phyloP scores from a whole-genome alignment of 2,329 filamentous ascomycete species.

The Rutstroemia sp. region DNA sequence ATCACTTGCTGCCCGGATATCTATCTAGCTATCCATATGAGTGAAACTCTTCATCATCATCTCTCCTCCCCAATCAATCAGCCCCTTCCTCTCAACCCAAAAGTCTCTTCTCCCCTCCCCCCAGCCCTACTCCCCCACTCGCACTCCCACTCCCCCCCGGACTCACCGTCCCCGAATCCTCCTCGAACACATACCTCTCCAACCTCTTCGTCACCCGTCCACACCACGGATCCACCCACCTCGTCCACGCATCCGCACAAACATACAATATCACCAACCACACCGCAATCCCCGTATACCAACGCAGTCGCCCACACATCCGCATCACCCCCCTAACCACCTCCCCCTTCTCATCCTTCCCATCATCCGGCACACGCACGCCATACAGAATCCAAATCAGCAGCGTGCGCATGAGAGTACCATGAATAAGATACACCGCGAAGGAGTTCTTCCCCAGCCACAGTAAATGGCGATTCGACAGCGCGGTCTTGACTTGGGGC shows the following conservation, averaged over 20 bases:
- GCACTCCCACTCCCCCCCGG: too few species aligned
- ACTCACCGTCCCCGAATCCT: not conserved
- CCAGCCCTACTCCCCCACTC: too few species aligned
- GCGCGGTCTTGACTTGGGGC: slow-evolving; percentile 40
- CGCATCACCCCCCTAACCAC: slow-evolving; percentile 29
- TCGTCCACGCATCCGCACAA: slow-evolving; percentile 43
- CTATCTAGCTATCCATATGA: too few species aligned
- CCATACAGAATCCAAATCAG: slow-evolving; percentile 54
- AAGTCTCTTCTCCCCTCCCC: too few species aligned
- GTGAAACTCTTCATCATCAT: too few species aligned
- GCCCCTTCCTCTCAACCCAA: too few species aligned
- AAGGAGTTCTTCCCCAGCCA: slow-evolving; percentile 59
- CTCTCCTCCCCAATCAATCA: too few species aligned
- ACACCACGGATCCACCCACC: slow-evolving; percentile 46
- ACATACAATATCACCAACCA: slow-evolving; percentile 43
- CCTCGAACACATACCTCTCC: slow-evolving; percentile 25
- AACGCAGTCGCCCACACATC: slow-evolving; percentile 32
- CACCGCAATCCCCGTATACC: slow-evolving; percentile 35
- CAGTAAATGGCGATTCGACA: slow-evolving; percentile 48
- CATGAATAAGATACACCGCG: slow-evolving; percentile 57
- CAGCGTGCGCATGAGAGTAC: slow-evolving; percentile 50
- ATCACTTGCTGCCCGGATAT: too few species aligned
- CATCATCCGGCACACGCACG: slow-evolving; percentile 29
- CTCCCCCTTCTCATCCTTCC: slow-evolving; percentile 29
- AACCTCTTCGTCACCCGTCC: slow-evolving; percentile 36